Evolutionary conservation across 106 monocot species (phyloP).

Genomic region (Dendrobium catenatum): DNA sequence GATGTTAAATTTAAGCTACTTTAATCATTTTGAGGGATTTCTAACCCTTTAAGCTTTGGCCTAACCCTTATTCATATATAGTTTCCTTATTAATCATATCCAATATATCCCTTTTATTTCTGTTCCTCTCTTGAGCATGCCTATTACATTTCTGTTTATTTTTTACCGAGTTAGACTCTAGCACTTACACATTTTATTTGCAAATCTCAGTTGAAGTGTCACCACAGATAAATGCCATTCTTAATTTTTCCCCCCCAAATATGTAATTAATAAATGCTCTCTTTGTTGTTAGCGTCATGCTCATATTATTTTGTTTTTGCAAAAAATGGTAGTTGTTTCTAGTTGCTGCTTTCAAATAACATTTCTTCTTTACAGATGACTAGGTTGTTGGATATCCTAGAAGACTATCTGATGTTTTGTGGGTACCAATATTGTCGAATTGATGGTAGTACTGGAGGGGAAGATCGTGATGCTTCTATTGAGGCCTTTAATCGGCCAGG

Average conservation of each 20-base stretch:
- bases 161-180: too few species aligned
- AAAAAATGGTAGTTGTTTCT: background rate
- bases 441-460: slow-evolving; percentile 90
- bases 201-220: too few species aligned
- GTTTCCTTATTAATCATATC: too few species aligned
- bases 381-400: slow-evolving; percentile 80
- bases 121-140: too few species aligned
- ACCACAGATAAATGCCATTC: too few species aligned
- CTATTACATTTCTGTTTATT: too few species aligned
- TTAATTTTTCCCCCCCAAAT: background rate
- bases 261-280: background rate
- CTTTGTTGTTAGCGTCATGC: background rate
- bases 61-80: too few species aligned
- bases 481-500: slow-evolving; percentile 79
- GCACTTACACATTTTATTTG: too few species aligned
- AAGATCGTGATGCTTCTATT: slow-evolving; percentile 90
- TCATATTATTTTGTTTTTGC: background rate
- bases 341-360: background rate
- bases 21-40: too few species aligned
- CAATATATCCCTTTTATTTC: too few species aligned
- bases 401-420: slow-evolving; percentile 81
- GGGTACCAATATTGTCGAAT: slow-evolving; percentile 81
- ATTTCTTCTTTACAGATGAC: slow-evolving; percentile 60
- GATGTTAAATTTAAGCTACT: too few species aligned
- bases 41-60: too few species aligned